Evolutionary conservation across 2,329 filamentous ascomycete genomes (phyloP).

Genomic region (Ophiocordyceps unilateralis): DNA sequence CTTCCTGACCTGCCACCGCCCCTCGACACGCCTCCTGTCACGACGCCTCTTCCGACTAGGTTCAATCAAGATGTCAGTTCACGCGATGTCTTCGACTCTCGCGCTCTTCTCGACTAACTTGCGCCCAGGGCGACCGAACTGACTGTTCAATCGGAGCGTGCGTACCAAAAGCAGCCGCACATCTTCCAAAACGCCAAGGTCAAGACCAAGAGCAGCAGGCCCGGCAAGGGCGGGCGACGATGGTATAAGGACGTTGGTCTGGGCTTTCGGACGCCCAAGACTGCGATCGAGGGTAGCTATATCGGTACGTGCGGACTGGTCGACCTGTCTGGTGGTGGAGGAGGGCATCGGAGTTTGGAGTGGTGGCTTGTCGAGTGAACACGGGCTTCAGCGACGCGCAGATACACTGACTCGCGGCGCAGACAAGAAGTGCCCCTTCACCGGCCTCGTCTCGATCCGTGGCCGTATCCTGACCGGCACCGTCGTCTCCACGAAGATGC

Average conservation of each 20-base stretch:
- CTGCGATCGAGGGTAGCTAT: conserved; percentile 95
- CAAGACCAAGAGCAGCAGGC: conserved; percentile 68
- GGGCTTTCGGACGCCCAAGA: conserved; percentile 97
- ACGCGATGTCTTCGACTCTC: conserved; percentile 1
- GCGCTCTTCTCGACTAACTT: conserved; percentile 12
- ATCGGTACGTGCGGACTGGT: conserved; percentile 62
- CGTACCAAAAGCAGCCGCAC: conserved; percentile 99
- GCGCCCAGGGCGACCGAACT: conserved; percentile 83
- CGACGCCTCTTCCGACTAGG: conserved; percentile 21
- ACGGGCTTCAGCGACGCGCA: not conserved
- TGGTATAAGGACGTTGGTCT: conserved; percentile 98
- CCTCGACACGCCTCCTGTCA: conserved; percentile 21
- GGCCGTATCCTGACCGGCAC: conserved; percentile 99
- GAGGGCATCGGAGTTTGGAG: not conserved
- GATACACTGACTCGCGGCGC: conserved; percentile 13
- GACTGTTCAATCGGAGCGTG: conserved; percentile 99
- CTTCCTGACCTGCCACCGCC: conserved; percentile 17
- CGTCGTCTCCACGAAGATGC: conserved; percentile 99
- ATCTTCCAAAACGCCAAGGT: conserved; percentile 98
- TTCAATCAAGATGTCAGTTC: conserved; percentile 26
- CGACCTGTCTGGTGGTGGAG: not conserved
- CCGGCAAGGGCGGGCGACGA: conserved; percentile 86
- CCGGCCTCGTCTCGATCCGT: conserved; percentile 96
- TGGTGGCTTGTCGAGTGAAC: not conserved
- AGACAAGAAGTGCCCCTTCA: conserved; percentile 99